Percentiles rank a stretch among this genome's conserved stretches.
phyloP scores from a whole-genome alignment of 2,329 filamentous ascomycete species.

The Biscogniauxia sp. region DNA sequence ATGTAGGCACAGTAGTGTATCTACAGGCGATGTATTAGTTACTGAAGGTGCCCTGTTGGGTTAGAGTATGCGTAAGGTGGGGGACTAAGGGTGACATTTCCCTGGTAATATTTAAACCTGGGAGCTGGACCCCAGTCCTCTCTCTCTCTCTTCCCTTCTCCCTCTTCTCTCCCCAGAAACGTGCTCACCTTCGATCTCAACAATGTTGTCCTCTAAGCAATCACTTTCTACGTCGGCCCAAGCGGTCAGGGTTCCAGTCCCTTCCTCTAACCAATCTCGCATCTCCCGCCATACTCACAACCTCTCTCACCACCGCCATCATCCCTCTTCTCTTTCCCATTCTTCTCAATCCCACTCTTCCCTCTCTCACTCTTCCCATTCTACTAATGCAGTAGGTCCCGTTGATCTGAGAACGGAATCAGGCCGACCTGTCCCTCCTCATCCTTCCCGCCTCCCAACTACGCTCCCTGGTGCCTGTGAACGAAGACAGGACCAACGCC shows the following conservation, averaged over 20 bases:
- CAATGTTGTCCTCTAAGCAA: neutral
- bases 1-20: neutral
- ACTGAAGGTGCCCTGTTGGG: neutral
- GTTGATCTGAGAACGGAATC: neutral
- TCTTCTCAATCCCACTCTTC: neutral
- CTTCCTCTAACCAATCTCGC: too few relatives aligned
- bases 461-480: neutral
- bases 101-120: neutral
- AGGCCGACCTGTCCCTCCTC: neutral
- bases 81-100: neutral
- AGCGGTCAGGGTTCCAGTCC: neutral
- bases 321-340: neutral
- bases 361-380: neutral
- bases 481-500: neutral
- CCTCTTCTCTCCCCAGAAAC: neutral
- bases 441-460: neutral
- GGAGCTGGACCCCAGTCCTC: neutral
- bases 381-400: neutral
- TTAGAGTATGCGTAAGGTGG: neutral
- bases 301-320: neutral
- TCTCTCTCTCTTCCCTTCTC: neutral
- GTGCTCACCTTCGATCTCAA: neutral
- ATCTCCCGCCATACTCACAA: too few relatives aligned
- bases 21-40: neutral
- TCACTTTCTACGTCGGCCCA: neutral